phyloP scores from a whole-genome alignment of 495 filamentous ascomycete species.

The Penicillium waksmanii region DNA sequence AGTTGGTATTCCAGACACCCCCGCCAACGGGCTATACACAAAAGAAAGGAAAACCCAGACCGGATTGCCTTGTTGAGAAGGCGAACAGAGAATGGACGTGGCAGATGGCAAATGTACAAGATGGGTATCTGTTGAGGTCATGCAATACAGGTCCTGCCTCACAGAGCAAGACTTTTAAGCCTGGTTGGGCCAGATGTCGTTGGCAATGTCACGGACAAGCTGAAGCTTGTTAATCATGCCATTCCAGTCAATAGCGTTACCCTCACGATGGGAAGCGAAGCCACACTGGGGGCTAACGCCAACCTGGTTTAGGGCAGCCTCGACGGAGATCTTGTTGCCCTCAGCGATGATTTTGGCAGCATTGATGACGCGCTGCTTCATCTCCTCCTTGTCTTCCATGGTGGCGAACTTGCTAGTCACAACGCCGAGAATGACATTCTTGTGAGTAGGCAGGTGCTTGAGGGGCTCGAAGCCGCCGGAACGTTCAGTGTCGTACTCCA shows the following conservation, averaged over 20 bases:
- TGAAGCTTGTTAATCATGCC: slow-evolving; percentile 73
- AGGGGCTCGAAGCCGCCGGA: slow-evolving; percentile 81
- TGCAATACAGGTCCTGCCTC: slow-evolving; percentile 4
- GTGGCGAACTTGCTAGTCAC: slow-evolving; percentile 74
- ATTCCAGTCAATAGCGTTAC: slow-evolving; percentile 64
- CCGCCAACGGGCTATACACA: slow-evolving; percentile 12
- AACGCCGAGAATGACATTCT: slow-evolving; percentile 76
- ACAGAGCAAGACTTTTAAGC: slow-evolving; percentile 24
- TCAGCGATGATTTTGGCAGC: slow-evolving; percentile 74
- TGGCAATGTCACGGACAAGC: slow-evolving; percentile 68
- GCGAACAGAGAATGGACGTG: slow-evolving; percentile 11
- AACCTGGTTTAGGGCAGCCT: slow-evolving; percentile 70
- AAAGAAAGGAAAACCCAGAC: slow-evolving; percentile 13
- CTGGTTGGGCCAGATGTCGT: slow-evolving; percentile 74
- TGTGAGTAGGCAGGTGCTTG: slow-evolving; percentile 68
- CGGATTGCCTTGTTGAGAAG: slow-evolving; percentile 28
- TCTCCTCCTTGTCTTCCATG: slow-evolving; percentile 74
- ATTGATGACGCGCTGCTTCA: slow-evolving; percentile 67
- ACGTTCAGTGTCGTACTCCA: slow-evolving; percentile 80
- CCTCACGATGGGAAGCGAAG: slow-evolving; percentile 72
- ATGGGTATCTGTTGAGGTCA: slow-evolving; percentile 21
- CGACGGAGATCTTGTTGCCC: slow-evolving; percentile 62
- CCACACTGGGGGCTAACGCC: slow-evolving; percentile 80
- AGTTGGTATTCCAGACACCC: slow-evolving; percentile 20
- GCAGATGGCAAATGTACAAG: slow-evolving; percentile 19